These are phyloP conservation scores for Flaveria robusta DNA, from an alignment of 129 eudicot species.

Conservation along the genomic window DNA sequence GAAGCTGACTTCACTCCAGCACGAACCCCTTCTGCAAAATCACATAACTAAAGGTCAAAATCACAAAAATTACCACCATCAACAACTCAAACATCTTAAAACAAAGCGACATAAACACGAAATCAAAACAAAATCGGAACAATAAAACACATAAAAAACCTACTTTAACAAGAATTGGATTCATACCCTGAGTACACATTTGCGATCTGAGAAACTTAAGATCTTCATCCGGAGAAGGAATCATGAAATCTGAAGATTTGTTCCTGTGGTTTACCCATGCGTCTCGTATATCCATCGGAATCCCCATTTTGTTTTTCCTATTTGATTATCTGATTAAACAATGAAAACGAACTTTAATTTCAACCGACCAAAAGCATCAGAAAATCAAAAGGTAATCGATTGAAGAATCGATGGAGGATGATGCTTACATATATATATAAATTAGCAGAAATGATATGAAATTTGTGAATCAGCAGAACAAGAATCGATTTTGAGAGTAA, in stretches of 20 bases:
- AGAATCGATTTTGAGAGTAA: too few species aligned
- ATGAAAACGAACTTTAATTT: not conserved
- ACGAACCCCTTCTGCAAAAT: conserved; percentile 77
- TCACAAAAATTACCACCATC: not conserved
- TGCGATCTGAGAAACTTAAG: conserved; percentile 47
- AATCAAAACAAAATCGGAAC: not conserved
- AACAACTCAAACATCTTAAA: too few species aligned
- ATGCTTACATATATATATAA: conserved; percentile 17
- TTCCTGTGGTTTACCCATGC: conserved; percentile 40
- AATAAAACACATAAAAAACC: too few species aligned
- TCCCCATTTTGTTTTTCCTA: conserved; percentile 47
- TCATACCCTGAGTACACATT: conserved; percentile 68
- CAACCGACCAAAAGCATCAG: not conserved
- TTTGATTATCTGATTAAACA: conserved; percentile 10
- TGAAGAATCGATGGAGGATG: not conserved
- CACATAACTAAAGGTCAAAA: conserved; percentile 8
- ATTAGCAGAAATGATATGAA: not conserved
- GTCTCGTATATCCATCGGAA: conserved; percentile 56
- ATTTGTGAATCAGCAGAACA: not conserved
- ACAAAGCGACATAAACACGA: not conserved
- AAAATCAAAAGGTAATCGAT: not conserved
- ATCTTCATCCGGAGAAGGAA: conserved; percentile 71
- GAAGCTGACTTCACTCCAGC: conserved; percentile 87
- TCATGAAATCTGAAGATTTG: conserved; percentile 35
- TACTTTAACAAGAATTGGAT: not conserved